These are phyloP conservation scores for Ustilago nuda DNA, from an alignment of 1,284 basidiomycete genomes.

Conservation along the genomic window DNA sequence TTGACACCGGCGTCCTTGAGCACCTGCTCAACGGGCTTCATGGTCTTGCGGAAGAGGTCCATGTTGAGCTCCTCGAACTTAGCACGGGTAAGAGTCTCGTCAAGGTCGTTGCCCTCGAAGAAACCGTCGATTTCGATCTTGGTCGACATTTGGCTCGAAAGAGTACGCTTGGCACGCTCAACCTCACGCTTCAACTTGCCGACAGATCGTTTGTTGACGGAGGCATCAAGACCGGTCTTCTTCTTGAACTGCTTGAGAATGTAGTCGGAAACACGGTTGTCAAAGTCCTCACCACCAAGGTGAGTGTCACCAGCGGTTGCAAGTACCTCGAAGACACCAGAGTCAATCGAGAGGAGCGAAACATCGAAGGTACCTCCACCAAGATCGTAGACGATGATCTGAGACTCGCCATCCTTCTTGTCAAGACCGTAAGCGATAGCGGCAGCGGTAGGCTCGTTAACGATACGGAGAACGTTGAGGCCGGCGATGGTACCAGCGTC, in stretches of 20 bases:
- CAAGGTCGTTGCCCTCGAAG: conserved; percentile 95
- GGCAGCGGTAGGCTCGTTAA: conserved; percentile 98
- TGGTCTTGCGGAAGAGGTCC: conserved; percentile 98
- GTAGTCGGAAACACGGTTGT: conserved; percentile 76
- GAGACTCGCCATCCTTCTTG: conserved; percentile 89
- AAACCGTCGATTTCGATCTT: conserved; percentile 84
- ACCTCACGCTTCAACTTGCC: conserved; percentile 98
- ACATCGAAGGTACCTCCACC: conserved; percentile 99
- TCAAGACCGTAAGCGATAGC: conserved; percentile 96
- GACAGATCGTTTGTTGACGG: conserved; percentile 86
- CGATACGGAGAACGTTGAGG: conserved; percentile 94
- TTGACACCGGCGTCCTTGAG: conserved; percentile 97
- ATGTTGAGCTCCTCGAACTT: conserved; percentile 99
- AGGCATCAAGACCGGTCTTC: conserved; percentile 76
- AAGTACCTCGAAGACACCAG: conserved; percentile 96
- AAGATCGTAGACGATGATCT: conserved; percentile 98
- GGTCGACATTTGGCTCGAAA: conserved; percentile 81
- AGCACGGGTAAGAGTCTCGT: conserved; percentile 89
- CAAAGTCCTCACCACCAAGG: conserved; percentile 98
- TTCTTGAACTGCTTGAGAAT: conserved; percentile 70
- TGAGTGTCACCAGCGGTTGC: conserved; percentile 99
- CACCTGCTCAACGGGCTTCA: conserved; percentile 99
- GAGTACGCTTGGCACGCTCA: conserved; percentile 98
- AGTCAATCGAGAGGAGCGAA: conserved; percentile 93
- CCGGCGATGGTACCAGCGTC: conserved; percentile 97